Evolutionary conservation across 1,284 basidiomycete species (phyloP), one percentile per base, ranked within the genome.

Genomic region (Farysia itapuensis): DNA sequence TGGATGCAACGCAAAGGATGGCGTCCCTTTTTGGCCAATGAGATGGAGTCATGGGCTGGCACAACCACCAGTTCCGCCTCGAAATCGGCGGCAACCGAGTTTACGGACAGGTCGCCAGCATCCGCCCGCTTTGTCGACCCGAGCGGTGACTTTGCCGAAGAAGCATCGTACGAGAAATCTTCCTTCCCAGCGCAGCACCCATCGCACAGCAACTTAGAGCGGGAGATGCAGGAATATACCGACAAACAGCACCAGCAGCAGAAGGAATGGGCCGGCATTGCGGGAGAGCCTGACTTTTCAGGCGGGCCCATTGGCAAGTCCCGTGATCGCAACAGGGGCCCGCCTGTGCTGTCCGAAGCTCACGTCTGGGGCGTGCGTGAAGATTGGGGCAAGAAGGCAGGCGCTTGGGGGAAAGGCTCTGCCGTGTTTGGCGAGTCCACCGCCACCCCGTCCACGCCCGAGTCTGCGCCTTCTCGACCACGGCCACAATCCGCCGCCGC

Each of bases 381-480:
- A 33, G 80, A 82, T 48, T 82, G 82, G 81, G 81, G 81, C 0
- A 67, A 74, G 35, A 78, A 77, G 26, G 79, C 79, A 0, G 80
- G 80, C 0, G 45, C 65, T 24, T 81, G 81, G 80, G 81, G 81
- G 0, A 63, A 75, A 40, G 80, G 81, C 0, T 72, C 77, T 3
- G 68, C 67, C 35, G 75, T 67, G 75, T 67, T 74, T 37, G n/a
- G 28, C 23, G 28, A 37, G 4, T 35, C 20, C 22, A 11, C 15
- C 3, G 12, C 20, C 4, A 11, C 28, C 6, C 16, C n/a, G 6
- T 13, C 28, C 16, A 19, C 5, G n/a, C 12, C 6, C 9, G 2
- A 13, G 9, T 28, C 26, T n/a, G 9, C 26, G 9, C 26, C 26
- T 9, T 20, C 33, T 28, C 9, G 26, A n/a, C 26, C 26, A 11